Evolutionary conservation across 768 basidiomycete genomes (phyloP), one percentile per base, ranked within the genome.

Genomic region (Postia placenta): DNA sequence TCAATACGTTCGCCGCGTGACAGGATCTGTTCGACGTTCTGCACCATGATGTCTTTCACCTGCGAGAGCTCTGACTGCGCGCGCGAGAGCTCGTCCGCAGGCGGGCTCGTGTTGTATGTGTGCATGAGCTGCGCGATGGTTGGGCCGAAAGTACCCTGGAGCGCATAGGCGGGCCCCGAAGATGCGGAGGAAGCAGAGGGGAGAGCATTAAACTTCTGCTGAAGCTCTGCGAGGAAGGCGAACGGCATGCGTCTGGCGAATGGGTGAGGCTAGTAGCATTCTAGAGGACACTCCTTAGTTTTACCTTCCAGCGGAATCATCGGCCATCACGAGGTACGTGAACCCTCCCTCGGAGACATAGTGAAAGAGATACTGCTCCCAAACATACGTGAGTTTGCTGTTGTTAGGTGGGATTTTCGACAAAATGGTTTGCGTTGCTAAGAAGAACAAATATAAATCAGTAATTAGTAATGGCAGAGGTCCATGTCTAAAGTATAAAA

Each of bases 21-120:
- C 36, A 99, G 79, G 54, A 98, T 95, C 65, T 93, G 89, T 69
- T 97, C 92, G 55, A 97, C 94, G 64, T 97, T 97, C 67, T 97
- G 90, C 44, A 97, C 94, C 93, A 96, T 95, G 68, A 96, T 91
- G 60, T 93, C 86, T 65, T 96, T 97, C 41, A 96, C 89, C 56
- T 91, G 88, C 52, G 82, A 81, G 36, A 92, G 75, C 65, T 97
- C 93, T 4, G 79, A 78, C 62, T 93, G 93, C 4, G 95, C 95
- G 53, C 91, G 87, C 17, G 85, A 72, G 49, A 98, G 80, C 53
- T 94, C 92, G 64, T 99, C 96, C 6, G 75, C 67, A 30, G 91
- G 93, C 14, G 94, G 93, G 7, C 81, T 69, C 25, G 91, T 92
- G 61, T 92, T 92, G 73, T 90, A 99, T 42, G 84, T 81, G 60